Evolutionary conservation across 2,329 filamentous ascomycete genomes (phyloP), one percentile per base, ranked within the genome.

Genomic region (Nigrospora sphaerica): DNA sequence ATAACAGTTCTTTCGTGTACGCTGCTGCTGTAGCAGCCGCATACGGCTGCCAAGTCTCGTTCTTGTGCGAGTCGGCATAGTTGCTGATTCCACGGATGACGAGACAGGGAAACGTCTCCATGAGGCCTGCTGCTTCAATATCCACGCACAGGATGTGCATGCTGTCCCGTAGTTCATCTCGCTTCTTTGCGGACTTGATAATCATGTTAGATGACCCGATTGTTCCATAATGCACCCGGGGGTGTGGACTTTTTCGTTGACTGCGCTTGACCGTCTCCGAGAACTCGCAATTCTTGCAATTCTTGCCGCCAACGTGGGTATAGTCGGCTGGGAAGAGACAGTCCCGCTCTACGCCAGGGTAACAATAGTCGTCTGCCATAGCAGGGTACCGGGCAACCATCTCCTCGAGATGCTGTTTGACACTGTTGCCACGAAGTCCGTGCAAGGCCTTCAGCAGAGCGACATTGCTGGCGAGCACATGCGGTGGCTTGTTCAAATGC

Each of bases 81-180:
- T 36, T 17, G 34, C 14, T 14, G 16, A 36, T 17, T 14, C 34
- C 34, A 17, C 34, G 19, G 19, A 23, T 17, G 16, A 36, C 34
- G 16, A 36, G 34, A 17, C 34, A 36, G 34, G 19, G 19, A 23
- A 23, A 23, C 39, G 56, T 42, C 36, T 64, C 59, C 55, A 57
- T 58, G 5, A 63, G 32, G 6, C 62, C 63, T 9, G 60, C 59
- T 0, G 53, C 41, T 45, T 55, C 33, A 51, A 54, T 53, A 35
- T 53, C 49, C 34, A 54, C 47, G 35, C 51, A 54, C 10, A 53
- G 45, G 13, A 44, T 47, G 11, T 45, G 35, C 13, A 46, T 45
- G 10, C 40, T 5, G 12, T 33, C 16, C 10, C 45, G 49, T 3
- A 50, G 32, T 16, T 28, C 32, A 33, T 55, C 46, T 34, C 51